Evolutionary conservation across 1,284 basidiomycete species (phyloP), one percentile per base, ranked within the genome.

Genomic region (Trichosporon sp.): DNA sequence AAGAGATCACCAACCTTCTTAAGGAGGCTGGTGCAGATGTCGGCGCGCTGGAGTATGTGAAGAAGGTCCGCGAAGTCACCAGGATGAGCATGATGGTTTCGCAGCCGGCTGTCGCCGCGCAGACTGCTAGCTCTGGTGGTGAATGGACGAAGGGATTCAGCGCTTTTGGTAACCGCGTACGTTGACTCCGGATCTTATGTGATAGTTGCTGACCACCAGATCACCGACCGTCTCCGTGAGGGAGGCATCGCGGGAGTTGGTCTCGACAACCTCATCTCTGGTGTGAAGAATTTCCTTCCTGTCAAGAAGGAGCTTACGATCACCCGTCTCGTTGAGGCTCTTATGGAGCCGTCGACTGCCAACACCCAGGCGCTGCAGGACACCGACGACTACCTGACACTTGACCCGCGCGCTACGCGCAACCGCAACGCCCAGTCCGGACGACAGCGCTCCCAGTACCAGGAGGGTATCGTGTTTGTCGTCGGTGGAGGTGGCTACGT

Each of bases 401-500:
- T 99, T 63, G 97, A 99, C 81, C 96, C 97, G 1, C 89, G 92
- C 27, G 89, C 91, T 2, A 70, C 88, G 86, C 70, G 87, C 87
- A 77, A 81, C 81, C 35, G 89, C 85, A 38, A 79, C 86, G 83
- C 84, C 1, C 70, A 72, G 85, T 81, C 70, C n/a, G 73, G 82
- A 77, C 66, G 83, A 82, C 75, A 78, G 0, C 75, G 85, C 23
- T 83, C 85, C 64, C 86, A 88, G n/a, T 97, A 95, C 81, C 85
- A 87, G 18, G 95, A 99, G 74, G 90, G 91, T 18, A 89, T 95
- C 75, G 92, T 99, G 1, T 99, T 99, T 76, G 87, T 99, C 15
- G 95, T 99, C 0, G 97, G 97, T 4, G 97, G 97, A 3, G 97
- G 95, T 1, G 91, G 94, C 23, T 97, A 99, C 78, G 94, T 99